Evolutionary conservation across 768 basidiomycete species (phyloP), one percentile per base, ranked within the genome.

Genomic region (Gelatoporia subvermispora): DNA sequence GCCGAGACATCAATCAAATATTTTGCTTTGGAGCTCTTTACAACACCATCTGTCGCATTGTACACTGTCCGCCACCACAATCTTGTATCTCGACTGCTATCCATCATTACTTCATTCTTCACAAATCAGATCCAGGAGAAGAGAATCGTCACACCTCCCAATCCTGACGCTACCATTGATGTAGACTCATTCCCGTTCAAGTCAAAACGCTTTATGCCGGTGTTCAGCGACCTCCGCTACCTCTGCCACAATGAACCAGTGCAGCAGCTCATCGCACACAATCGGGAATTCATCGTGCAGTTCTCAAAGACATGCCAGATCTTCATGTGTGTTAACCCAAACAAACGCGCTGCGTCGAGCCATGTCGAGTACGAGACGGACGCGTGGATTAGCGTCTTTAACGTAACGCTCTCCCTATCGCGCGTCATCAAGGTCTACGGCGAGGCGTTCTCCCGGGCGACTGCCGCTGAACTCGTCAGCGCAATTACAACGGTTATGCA

Each of bases 301-400:
- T 86, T 94, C 54, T 77, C 85, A 9, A 73, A 78, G 47, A 85
- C 91, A 7, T 87, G 93, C 65, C 81, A 85, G 55, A 71, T 97
- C 38, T 99, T 98, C 73, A 88, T 91, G 81, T 91, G 89, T 54
- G 77, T 97, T 60, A 93, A 95, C 61, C 85, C 93, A 2, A 93
- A 93, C 66, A 83, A 84, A 57, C 81, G 95, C 16, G 91, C 87
- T 17, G 81, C 75, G 4, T 76, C 79, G 23, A 85, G 72, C 44
- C 96, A 98, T 57, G 82, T 99, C 58, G 95, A 97, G 65, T 99
- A 89, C 69, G 96, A 99, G 70, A 87, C 88, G 24, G 96, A 99
- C 55, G 86, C 87, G 17, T 96, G 94, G 95, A 91, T 96, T 53
- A 89, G 85, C 58, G 91, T 96, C 13, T 98, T 98, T 68, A 93